Evolutionary conservation across 2,329 filamentous ascomycete genomes (phyloP), one percentile per base, ranked within the genome.

Genomic region (Metarhizium humberi): DNA sequence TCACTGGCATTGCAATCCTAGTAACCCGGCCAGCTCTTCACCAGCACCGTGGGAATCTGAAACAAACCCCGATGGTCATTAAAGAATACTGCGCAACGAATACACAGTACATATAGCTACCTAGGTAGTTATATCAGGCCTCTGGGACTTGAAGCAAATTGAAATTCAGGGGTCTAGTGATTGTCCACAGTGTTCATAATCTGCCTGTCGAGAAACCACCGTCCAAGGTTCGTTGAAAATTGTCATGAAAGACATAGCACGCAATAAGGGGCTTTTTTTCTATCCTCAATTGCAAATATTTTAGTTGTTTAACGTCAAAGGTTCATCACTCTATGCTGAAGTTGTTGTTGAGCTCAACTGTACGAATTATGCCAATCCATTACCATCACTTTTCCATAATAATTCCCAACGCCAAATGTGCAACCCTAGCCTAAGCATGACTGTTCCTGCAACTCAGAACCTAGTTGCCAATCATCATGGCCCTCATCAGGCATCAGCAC

Each of bases 261-360:
- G 3, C 32, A 34, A 34, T 2, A 34, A 34, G 32, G 2, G 32
- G 32, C 32, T 34, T 11, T 8, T 34, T 8, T 48, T 29, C 14
- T 48, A 16, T 48, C 30, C 25, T 29, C 3, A 7, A 20, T 45
- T 30, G 25, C 11, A 11, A 14, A 6, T 2, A 8, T 29, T 48
- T 30, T 2, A 14, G 11, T 40, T 45, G 14, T 20, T n/a, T 42
- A 25, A 14, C 20, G 14, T 51, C n/a, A 43, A 45, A n/a, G 14
- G 25, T 46, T 20, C 14, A 43, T 25, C 32, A 50, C 16, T 46
- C 14, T 25, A 18, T 45, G 42, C 16, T 16, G 3, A 45, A 54
- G 53, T 54, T 54, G 53, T 50, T 50, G 54, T 56, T 56, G 45
- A 56, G 50, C 43, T 56, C 54, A 52, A 53, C 54, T 50, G 8